phyloP scores from a whole-genome alignment of 164 flowering plant species.

The Vitis riparia region DNA sequence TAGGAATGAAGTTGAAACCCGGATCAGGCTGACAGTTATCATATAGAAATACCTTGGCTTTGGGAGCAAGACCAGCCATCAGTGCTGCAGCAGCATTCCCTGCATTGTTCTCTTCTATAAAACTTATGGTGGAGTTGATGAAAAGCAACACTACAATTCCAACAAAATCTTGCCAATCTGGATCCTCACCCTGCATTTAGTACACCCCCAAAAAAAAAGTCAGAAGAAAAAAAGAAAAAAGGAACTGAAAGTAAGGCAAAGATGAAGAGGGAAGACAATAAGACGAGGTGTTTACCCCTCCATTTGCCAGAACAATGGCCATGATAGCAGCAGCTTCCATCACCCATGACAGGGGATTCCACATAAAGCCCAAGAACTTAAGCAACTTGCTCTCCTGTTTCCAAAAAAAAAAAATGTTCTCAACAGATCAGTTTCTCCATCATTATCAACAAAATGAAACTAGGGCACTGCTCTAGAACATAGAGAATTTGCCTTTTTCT shows the following conservation, averaged over 20 bases:
- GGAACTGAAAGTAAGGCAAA: too few relatives aligned
- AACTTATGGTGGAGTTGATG: constrained; percentile 58
- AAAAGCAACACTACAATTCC: constrained; percentile 41
- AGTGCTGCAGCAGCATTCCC: constrained; percentile 60
- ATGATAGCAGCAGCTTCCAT: constrained; percentile 57
- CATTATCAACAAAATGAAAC: neutral
- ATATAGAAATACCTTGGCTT: constrained; percentile 36
- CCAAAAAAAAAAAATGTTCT: neutral
- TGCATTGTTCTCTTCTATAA: constrained; percentile 59
- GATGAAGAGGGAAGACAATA: neutral
- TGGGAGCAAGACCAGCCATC: constrained; percentile 62
- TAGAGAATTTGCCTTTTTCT: constrained; percentile 28
- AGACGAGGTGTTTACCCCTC: constrained; percentile 23
- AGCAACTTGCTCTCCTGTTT: constrained; percentile 50
- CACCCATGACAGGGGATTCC: constrained; percentile 66
- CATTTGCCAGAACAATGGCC: constrained; percentile 56
- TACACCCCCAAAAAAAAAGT: neutral
- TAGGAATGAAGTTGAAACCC: too few relatives aligned
- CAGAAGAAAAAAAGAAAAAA: too few relatives aligned
- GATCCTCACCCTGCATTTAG: constrained; percentile 36
- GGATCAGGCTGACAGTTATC: neutral
- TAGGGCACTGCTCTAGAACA: neutral
- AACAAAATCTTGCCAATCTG: constrained; percentile 52
- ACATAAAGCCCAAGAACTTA: constrained; percentile 56
- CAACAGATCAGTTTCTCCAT: neutral